A percentile compares a stretch with the other conserved stretches of the same genome.
phyloP scores from a whole-genome alignment of 192 early-diverging fungal genomes.

The Entomortierella beljakovae region DNA sequence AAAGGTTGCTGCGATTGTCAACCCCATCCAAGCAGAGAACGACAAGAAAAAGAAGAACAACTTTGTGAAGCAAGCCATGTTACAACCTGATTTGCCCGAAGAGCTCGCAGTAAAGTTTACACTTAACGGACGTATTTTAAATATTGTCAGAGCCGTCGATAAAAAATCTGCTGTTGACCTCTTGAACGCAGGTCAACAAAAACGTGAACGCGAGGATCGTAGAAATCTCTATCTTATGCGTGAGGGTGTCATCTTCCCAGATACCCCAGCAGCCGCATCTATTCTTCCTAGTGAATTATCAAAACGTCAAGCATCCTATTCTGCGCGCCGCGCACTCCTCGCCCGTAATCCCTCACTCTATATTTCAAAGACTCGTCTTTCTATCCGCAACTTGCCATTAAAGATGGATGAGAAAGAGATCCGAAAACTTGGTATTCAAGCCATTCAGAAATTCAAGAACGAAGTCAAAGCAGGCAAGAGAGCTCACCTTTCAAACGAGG shows the following conservation, averaged over 20 bases:
- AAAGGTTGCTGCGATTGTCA: constrained; percentile 62
- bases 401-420: constrained; percentile 80
- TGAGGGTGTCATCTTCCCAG: constrained; percentile 87
- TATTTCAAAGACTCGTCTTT: constrained; percentile 89
- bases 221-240: constrained; percentile 91
- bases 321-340: constrained; percentile 83
- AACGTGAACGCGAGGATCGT: constrained; percentile 78
- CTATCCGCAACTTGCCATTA: constrained; percentile 86
- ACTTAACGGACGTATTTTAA: constrained; percentile 86
- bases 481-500: constrained; percentile 65
- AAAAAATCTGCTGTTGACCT: constrained; percentile 75
- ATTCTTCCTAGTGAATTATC: constrained; percentile 79
- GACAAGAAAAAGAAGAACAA: constrained; percentile 69
- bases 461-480: constrained; percentile 73
- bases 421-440: constrained; percentile 65
- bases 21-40: constrained; percentile 38
- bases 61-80: constrained; percentile 64
- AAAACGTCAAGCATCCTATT: constrained; percentile 88
- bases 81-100: constrained; percentile 71
- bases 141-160: constrained; percentile 84
- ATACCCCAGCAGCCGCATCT: constrained; percentile 78
- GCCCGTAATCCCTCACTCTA: constrained; percentile 89
- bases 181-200: constrained; percentile 65
- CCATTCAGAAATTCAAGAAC: constrained; percentile 81
- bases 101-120: constrained; percentile 67